Evolutionary conservation across 768 basidiomycete genomes (phyloP), one percentile per base, ranked within the genome.

Genomic region (Boletus pseudopeckii): DNA sequence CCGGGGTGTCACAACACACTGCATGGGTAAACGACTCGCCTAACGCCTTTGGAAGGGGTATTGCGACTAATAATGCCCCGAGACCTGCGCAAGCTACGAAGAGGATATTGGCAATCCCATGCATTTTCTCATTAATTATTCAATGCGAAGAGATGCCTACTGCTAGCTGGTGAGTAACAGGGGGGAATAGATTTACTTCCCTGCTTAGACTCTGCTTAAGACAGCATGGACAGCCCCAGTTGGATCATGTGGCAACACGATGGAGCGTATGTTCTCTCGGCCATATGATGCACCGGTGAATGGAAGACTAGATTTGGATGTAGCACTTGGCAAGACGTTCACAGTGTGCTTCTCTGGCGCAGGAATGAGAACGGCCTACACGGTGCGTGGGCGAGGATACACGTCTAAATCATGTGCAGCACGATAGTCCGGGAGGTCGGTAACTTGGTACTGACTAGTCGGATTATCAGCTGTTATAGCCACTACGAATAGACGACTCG

Each of bases 31-130:
- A 46, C 14, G 3, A 44, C 54, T 4, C 81, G 78, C 85, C 76
- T 45, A 84, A 70, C 58, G 85, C 82, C 74, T 76, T 81, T 5
- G 78, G 75, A 6, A 80, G 60, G 4, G 84, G 81, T 10, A 81
- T 45, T 30, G 78, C 46, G 10, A 71, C 64, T 1, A 77, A 48
- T n/a, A 80, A 39, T 40, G 73, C 66, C 3, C 68, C 69, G 9
- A 79, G 14, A 65, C 76, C 70, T n/a, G 77, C 64, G 43, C 73
- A 51, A 26, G 71, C 58, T 2, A 75, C 55, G 54, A 63, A 73
- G 5, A 61, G 2, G 22, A 54, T 50, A 7, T 55, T 59, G 40
- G 33, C 24, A 24, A 10, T 17, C 22, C 37, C 52, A 30, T 46
- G 10, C 60, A 63, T 63, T 24, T 39, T 36, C 38, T 28, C 46